A percentile compares a stretch with the other conserved stretches of the same genome.
Conservation (phyloP, 2,329 filamentous ascomycete genomes). For the Ophiostoma populinum region DNA sequence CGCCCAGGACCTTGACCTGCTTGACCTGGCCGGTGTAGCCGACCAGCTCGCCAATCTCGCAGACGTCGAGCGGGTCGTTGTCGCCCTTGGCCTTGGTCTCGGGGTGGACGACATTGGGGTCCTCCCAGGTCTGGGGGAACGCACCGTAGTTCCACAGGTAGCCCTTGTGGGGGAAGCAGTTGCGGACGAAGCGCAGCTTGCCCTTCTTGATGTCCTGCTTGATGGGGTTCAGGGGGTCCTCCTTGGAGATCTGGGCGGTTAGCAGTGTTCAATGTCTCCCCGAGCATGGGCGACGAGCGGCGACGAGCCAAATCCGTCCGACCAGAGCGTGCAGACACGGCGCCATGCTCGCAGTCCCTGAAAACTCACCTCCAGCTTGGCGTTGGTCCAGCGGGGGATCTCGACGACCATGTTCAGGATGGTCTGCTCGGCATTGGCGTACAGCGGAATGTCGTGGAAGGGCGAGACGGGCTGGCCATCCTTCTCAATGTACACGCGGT, state of each 20-base stretch:
- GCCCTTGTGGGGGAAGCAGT: slow-evolving; percentile 99
- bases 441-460: slow-evolving; percentile 97
- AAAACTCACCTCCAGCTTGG: slow-evolving; percentile 89
- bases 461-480: slow-evolving; percentile 86
- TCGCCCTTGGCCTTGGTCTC: slow-evolving; percentile 99
- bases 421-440: slow-evolving; percentile 89
- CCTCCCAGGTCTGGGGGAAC: slow-evolving; percentile 99
- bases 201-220: slow-evolving; percentile 99
- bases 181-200: slow-evolving; percentile 97
- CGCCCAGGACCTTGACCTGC: slow-evolving; percentile 98
- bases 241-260: slow-evolving; percentile 73
- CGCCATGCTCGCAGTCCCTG: no score
- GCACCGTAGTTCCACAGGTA: slow-evolving; percentile 99
- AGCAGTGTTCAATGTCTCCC: background rate
- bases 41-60: slow-evolving; percentile 98
- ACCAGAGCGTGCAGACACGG: no score
- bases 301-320: no score
- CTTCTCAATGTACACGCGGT: slow-evolving; percentile 95
- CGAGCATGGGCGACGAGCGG: no score
- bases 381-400: slow-evolving; percentile 99
- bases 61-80: slow-evolving; percentile 97
- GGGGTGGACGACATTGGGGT: slow-evolving; percentile 86
- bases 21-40: slow-evolving; percentile 93
- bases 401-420: slow-evolving; percentile 99
- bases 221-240: slow-evolving; percentile 95